These are phyloP conservation scores for Fusarium gaditjirri DNA, from an alignment of 2,329 filamentous ascomycete genomes.

Conservation along the genomic window DNA sequence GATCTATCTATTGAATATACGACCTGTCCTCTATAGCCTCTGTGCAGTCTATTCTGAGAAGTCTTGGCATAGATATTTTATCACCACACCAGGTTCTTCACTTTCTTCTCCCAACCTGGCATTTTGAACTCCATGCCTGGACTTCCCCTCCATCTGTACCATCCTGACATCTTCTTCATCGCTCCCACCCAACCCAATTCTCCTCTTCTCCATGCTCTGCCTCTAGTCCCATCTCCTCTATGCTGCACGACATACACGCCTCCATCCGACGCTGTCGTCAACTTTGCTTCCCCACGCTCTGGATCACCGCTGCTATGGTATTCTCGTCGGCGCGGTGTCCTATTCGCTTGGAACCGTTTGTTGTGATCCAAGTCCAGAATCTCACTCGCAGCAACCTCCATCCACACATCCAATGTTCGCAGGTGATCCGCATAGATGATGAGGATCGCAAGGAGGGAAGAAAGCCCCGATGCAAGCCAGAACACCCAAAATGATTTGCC, in stretches of 20 bases:
- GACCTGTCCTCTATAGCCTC: neutral
- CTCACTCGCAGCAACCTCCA: slow-evolving; percentile 52
- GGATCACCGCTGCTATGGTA: slow-evolving; percentile 34
- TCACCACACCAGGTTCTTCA: slow-evolving; percentile 28
- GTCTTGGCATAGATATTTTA: neutral
- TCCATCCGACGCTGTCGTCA: slow-evolving; percentile 44
- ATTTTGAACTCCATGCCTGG: slow-evolving; percentile 42
- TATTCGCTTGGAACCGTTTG: slow-evolving; percentile 16
- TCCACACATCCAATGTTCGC: slow-evolving; percentile 58
- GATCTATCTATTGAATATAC: slow-evolving; percentile 9
- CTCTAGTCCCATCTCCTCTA: slow-evolving; percentile 42
- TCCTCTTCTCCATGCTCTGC: slow-evolving; percentile 54
- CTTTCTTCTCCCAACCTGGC: slow-evolving; percentile 40
- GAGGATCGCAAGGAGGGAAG: slow-evolving; percentile 52
- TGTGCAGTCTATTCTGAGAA: neutral
- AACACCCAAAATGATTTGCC: slow-evolving; percentile 59
- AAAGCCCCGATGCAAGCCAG: slow-evolving; percentile 56
- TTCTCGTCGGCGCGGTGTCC: slow-evolving; percentile 44
- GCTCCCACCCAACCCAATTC: slow-evolving; percentile 61
- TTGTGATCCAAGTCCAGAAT: slow-evolving; percentile 39
- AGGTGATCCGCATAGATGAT: slow-evolving; percentile 62
- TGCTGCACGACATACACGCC: slow-evolving; percentile 47
- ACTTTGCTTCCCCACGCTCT: slow-evolving; percentile 48
- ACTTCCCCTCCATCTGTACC: slow-evolving; percentile 46
- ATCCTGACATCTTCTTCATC: slow-evolving; percentile 54